phyloP scores from a whole-genome alignment of 345 rosid genomes.

The Camelina sativa region DNA sequence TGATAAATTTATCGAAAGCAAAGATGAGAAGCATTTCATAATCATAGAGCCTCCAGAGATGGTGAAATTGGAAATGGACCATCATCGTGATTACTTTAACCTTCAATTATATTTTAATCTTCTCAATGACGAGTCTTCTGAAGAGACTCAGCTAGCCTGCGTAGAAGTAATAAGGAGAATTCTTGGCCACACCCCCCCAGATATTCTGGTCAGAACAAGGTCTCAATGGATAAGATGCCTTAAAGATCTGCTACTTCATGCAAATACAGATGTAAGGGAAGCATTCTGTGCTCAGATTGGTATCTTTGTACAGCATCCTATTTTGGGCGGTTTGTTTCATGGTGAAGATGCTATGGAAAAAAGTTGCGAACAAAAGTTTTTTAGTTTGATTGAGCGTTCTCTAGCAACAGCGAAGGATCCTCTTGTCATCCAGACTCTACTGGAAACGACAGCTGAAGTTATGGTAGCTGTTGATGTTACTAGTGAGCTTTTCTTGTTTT shows the following conservation, averaged over 20 bases:
- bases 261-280: slow-evolving; percentile 75
- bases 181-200: slow-evolving; percentile 63
- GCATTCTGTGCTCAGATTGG: slow-evolving; percentile 81
- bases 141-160: slow-evolving; percentile 88
- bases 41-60: slow-evolving; percentile 44
- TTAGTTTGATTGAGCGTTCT: slow-evolving; percentile 64
- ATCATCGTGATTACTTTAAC: slow-evolving; percentile 47
- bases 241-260: slow-evolving; percentile 64
- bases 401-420: slow-evolving; percentile 65
- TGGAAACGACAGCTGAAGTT: slow-evolving; percentile 77
- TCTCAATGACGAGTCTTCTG: slow-evolving; percentile 73
- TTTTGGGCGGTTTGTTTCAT: slow-evolving; percentile 60
- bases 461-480: slow-evolving; percentile 71
- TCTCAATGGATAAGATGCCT: slow-evolving; percentile 75
- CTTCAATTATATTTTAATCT: slow-evolving; percentile 68
- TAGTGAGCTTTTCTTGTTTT: slow-evolving; percentile 67
- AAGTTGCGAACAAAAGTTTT: slow-evolving; percentile 55
- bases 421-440: slow-evolving; percentile 70
- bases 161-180: slow-evolving; percentile 65
- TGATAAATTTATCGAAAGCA: slow-evolving; percentile 51
- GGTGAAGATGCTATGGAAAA: slow-evolving; percentile 47
- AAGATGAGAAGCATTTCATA: slow-evolving; percentile 45
- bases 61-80: slow-evolving; percentile 45
- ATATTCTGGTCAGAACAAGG: slow-evolving; percentile 56
- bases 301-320: slow-evolving; percentile 57